Evolutionary conservation across 139 green algal species (phyloP), one percentile per base, ranked within the genome.

Genomic region (Coelastrella sp.): DNA sequence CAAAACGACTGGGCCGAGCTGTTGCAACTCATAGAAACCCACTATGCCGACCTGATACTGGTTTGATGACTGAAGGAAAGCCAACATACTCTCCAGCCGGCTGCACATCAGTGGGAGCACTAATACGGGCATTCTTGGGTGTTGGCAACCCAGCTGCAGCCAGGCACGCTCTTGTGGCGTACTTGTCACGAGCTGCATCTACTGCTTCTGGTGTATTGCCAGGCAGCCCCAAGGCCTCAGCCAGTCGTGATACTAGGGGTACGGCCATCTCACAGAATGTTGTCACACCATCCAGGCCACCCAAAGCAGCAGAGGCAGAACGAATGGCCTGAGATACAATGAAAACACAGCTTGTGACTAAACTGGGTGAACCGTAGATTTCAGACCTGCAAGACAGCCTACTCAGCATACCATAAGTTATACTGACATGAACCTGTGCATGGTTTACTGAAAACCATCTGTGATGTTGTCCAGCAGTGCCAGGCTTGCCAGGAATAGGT

Each of bases 231-330:
- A 98, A 85, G 40, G 85, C 77, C 90, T 98, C 95, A 45, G 92
- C 86, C 50, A 98, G 90, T 48, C 95, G 91, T 2, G 88, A 60
- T 30, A 95, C 94, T 72, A 98, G 89, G 21, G 96, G 94, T 85
- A 96, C 90, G 1, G 96, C 95, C 84, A 98, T 91, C 88, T 98
- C 96, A 57, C 92, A 97, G 84, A 98, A 98, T 71, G 93, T 98
- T 81, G 86, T 88, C 15, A 98, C 81, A 60, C 95, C 96, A 79
- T 98, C 95, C 60, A 98, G 72, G 51, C 94, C 89, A 2, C 93
- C 94, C 5, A 96, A 43, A 34, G 86, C 69, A 13, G 43, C 64
- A 8, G 63, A 72, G 2, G 84, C 90, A 15, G 60, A 50, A 17
- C 67, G 69, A 60, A 90, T 84, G 57, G 63, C 87, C 62, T 69